phyloP scores from a whole-genome alignment of 257 asterid species.

The Fraxinus americana region DNA sequence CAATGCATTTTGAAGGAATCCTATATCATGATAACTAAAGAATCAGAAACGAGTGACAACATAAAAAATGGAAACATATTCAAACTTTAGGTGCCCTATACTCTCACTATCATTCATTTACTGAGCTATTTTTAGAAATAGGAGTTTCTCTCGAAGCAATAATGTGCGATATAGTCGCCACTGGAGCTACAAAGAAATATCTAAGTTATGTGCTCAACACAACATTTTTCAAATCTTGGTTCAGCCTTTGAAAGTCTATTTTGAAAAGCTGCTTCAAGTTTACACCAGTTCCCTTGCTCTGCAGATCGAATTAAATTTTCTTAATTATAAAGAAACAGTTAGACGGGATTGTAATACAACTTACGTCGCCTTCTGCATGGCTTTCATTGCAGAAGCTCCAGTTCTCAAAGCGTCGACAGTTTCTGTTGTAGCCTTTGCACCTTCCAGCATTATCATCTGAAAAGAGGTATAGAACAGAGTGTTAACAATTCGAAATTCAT shows the following conservation, averaged over 20 bases:
- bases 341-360: constrained; percentile 26
- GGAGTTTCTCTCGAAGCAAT: background rate
- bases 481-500: background rate
- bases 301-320: background rate
- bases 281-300: background rate
- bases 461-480: constrained; percentile 20
- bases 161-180: background rate
- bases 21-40: background rate
- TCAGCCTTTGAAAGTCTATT: constrained; percentile 7
- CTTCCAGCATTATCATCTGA: constrained; percentile 87
- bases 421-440: constrained; percentile 88
- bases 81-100: background rate
- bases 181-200: background rate
- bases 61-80: background rate
- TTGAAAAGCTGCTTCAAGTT: background rate
- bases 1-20: background rate
- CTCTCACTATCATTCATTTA: background rate
- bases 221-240: background rate
- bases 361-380: constrained; percentile 89
- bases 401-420: constrained; percentile 90
- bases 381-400: constrained; percentile 89
- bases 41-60: background rate
- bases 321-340: constrained; percentile 3
- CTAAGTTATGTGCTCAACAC: background rate
- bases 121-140: background rate